These are phyloP conservation scores for Venturiaceae sp. DNA, from an alignment of 2,329 filamentous ascomycete species.

Conservation along the genomic window DNA sequence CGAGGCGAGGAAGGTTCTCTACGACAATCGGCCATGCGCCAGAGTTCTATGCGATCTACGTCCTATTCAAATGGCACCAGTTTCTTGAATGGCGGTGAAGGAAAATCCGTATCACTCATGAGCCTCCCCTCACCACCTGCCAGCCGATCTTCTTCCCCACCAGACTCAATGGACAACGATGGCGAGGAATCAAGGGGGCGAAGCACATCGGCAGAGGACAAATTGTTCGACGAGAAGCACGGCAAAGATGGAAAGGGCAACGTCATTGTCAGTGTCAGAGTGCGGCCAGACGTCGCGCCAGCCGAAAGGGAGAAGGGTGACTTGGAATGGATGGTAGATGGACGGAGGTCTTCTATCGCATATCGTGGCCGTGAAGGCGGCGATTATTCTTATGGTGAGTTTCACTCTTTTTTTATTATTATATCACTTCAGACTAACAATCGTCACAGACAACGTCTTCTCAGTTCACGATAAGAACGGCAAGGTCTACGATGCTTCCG, in stretches of 20 bases:
- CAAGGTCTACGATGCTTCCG: constrained; percentile 86
- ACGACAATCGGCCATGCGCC: background rate
- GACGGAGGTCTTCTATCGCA: constrained; percentile 68
- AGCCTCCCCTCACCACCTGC: constrained; percentile 75
- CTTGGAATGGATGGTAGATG: constrained; percentile 87
- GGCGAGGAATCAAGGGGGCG: constrained; percentile 6
- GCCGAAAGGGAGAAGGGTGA: constrained; percentile 53
- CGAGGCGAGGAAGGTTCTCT: constrained; percentile 14
- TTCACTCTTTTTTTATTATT: background rate
- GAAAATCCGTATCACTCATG: constrained; percentile 64
- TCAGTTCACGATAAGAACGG: constrained; percentile 88
- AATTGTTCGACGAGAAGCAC: background rate
- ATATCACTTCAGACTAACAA: background rate
- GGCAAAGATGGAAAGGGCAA: constrained; percentile 78
- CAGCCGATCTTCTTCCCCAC: constrained; percentile 83
- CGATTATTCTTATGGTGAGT: constrained; percentile 81
- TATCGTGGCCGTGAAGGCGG: constrained; percentile 85
- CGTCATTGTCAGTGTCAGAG: constrained; percentile 88
- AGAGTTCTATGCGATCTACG: background rate
- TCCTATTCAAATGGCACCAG: constrained; percentile 38
- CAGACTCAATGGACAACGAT: constrained; percentile 67
- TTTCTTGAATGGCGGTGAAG: constrained; percentile 69
- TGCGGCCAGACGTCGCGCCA: constrained; percentile 70
- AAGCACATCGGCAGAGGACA: constrained; percentile 19
- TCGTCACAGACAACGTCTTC: constrained; percentile 79